Percentiles rank a stretch among this genome's conserved stretches.
These are phyloP conservation scores for Nigrospora osmanthi DNA, from an alignment of 2,329 filamentous ascomycete species.

Conservation along the genomic window DNA sequence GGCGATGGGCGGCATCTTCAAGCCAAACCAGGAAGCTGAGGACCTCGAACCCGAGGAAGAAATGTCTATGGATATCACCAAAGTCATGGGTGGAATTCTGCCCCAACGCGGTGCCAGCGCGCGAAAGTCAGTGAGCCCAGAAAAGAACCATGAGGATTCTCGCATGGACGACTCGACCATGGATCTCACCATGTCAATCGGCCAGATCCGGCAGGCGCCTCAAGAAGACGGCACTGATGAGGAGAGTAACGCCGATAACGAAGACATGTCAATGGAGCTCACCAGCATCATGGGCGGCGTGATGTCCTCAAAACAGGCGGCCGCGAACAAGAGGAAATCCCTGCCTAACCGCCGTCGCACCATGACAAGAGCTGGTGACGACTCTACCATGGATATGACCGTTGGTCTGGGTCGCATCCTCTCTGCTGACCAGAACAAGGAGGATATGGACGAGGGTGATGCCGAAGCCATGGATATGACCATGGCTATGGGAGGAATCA, in stretches of 20 bases:
- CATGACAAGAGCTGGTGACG: constrained; percentile 28
- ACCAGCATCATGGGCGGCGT: constrained; percentile 57
- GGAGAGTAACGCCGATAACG: constrained; percentile 31
- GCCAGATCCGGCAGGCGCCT: constrained; percentile 48
- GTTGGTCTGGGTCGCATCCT: constrained; percentile 48
- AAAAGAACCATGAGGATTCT: constrained; percentile 23
- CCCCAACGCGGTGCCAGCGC: constrained; percentile 26
- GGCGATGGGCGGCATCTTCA: constrained; percentile 46
- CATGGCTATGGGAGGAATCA: constrained; percentile 53
- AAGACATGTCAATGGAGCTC: constrained; percentile 75
- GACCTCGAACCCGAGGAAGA: constrained; percentile 51
- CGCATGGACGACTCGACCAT: constrained; percentile 62
- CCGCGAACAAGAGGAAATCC: constrained; percentile 17
- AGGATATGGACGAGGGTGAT: constrained; percentile 24
- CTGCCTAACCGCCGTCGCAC: constrained; percentile 16
- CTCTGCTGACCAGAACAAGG: constrained; percentile 20
- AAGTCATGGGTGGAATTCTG: constrained; percentile 73
- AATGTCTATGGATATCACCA: constrained; percentile 92
- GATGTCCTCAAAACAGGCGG: constrained; percentile 23
- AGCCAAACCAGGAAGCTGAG: constrained; percentile 22
- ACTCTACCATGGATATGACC: constrained; percentile 59
- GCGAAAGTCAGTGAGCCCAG: constrained; percentile 12
- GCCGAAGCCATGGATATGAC: constrained; percentile 64
- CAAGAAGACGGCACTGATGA: constrained; percentile 12
- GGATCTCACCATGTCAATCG: constrained; percentile 77